These are phyloP conservation scores for Sporothrix luriei DNA, from an alignment of 2,329 filamentous ascomycete species.

Conservation along the genomic window DNA sequence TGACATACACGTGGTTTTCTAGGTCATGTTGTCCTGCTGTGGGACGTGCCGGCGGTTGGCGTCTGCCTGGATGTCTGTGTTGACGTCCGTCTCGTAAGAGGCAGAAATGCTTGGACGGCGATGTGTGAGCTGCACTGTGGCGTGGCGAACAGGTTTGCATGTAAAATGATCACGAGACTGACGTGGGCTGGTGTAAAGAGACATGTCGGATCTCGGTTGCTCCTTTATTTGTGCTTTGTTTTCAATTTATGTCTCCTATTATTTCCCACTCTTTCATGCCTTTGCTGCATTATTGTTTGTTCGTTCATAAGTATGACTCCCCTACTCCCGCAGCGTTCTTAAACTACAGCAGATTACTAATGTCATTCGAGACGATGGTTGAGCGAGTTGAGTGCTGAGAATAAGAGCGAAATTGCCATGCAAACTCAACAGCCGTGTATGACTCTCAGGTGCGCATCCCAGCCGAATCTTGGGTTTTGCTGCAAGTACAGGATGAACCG, in stretches of 20 bases:
- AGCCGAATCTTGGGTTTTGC: neutral
- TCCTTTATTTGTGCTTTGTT: neutral
- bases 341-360: neutral
- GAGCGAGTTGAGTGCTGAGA: neutral
- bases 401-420: no score
- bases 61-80: neutral
- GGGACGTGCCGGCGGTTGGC: neutral
- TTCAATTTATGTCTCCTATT: neutral
- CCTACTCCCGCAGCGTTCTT: neutral
- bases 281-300: neutral
- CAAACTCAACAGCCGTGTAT: no score
- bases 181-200: neutral
- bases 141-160: neutral
- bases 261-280: neutral
- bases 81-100: neutral
- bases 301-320: neutral
- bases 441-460: neutral
- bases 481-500: neutral
- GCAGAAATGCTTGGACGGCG: neutral
- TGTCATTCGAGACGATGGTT: neutral
- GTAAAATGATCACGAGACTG: neutral
- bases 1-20: constrained; percentile 27
- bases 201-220: constrained; percentile 13
- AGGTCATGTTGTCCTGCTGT: neutral
- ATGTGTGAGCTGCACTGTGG: neutral